phyloP scores from a whole-genome alignment of 2,329 filamentous ascomycete genomes.

The Aquanectria penicillioides region DNA sequence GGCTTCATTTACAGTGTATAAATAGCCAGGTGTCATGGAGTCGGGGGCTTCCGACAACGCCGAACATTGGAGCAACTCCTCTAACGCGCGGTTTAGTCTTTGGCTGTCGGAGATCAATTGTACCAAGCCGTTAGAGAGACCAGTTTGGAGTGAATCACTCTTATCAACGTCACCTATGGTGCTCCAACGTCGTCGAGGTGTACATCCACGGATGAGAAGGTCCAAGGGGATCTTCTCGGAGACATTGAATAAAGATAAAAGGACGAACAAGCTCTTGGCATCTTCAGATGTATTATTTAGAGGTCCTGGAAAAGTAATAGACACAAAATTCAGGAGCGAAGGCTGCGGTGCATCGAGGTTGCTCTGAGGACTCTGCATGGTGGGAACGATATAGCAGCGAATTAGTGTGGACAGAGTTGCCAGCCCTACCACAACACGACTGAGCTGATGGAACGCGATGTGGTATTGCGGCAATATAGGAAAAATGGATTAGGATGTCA shows the following conservation, averaged over 20 bases:
- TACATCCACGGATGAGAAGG: constrained; percentile 33
- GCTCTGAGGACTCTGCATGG: no score
- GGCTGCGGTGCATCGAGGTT: no score
- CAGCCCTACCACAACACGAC: no score
- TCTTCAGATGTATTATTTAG: no score
- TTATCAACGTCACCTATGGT: constrained; percentile 30
- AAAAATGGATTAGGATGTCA: no score
- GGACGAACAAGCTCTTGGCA: constrained; percentile 30
- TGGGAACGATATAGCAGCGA: no score
- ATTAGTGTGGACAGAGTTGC: no score
- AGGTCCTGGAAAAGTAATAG: no score
- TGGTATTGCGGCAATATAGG: no score
- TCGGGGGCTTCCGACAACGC: constrained; percentile 25
- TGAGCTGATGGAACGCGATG: no score
- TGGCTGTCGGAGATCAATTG: constrained; percentile 22
- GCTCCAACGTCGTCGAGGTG: constrained; percentile 38
- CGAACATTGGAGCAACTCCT: constrained; percentile 21
- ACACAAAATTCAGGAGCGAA: no score
- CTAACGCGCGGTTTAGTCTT: constrained; percentile 22
- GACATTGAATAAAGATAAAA: constrained; percentile 35
- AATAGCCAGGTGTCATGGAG: no score
- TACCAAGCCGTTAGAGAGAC: constrained; percentile 20
- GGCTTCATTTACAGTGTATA: constrained; percentile 31
- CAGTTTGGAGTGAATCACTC: constrained; percentile 46
- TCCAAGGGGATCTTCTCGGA: constrained; percentile 32